Percentiles rank a stretch among this genome's conserved stretches.
These are phyloP conservation scores for Apiospora rasikravindrae DNA, from an alignment of 2,329 filamentous ascomycete species.

Conservation along the genomic window DNA sequence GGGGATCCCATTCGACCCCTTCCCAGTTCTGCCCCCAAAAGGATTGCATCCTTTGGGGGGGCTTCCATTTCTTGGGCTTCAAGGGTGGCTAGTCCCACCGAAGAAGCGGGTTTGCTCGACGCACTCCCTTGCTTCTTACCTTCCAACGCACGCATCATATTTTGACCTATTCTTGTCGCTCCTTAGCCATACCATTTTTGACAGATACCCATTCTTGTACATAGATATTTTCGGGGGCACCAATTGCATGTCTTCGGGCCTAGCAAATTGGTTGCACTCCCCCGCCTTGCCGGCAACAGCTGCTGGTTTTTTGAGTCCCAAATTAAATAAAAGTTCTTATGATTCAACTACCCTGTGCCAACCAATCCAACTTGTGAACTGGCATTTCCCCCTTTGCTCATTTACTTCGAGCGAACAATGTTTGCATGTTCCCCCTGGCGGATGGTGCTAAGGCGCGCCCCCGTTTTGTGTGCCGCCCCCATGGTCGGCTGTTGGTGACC, in stretches of 20 bases:
- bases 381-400: neutral
- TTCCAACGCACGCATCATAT: neutral
- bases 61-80: neutral
- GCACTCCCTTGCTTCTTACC: conserved; percentile 13
- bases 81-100: conserved; percentile 12
- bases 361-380: neutral
- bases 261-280: neutral
- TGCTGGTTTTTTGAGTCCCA: neutral
- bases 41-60: neutral
- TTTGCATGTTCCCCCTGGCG: neutral
- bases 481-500: neutral
- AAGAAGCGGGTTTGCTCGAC: conserved; percentile 10
- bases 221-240: conserved; percentile 13
- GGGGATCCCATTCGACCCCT: neutral
- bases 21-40: neutral
- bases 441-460: neutral
- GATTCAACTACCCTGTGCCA: neutral
- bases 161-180: conserved; percentile 6
- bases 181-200: conserved; percentile 1
- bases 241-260: neutral
- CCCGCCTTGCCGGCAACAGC: neutral
- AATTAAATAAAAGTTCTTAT: neutral
- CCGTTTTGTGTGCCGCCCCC: neutral
- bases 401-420: neutral
- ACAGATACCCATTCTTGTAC: conserved; percentile 18